Evolutionary conservation across 371 early-diverging fungal genomes (phyloP), one percentile per base, ranked within the genome.

Genomic region (Mucor mucedo): DNA sequence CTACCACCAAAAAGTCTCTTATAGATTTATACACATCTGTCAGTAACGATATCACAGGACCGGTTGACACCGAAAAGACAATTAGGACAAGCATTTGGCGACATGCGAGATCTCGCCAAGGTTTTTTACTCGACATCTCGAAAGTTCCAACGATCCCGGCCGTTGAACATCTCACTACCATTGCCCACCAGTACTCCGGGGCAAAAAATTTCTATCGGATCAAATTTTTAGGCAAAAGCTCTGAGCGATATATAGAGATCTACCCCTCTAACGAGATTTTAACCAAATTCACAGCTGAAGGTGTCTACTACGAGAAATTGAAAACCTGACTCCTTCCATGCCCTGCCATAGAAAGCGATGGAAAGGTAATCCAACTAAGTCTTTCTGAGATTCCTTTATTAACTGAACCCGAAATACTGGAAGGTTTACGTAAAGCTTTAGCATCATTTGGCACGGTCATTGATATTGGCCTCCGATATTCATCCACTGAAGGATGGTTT

Each of bases 121-220:
- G 16, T 53, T 14, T n/a, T n/a, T 38, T 53, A 3, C 39, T 53
- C n/a, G 53, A 53, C 53, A 53, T 53, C 11, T 53, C 53, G 16
- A 53, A 53, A 29, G 3, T 53, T 16, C n/a, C 52, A 3, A 33
- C 13, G 5, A 4, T 53, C 16, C 7, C 53, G 2, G 39, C 9
- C 5, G 38, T 3, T 2, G 16, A 53, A 38, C 53, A 53, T 16
- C n/a, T 53, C 10, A 33, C 5, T 1, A 8, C 5, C 3, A 11
- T 53, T 4, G 38, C 39, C 29, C 5, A 53, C 2, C 11, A 10
- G n/a, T 53, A 33, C n/a, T 5, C 3, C n/a, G 33, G 33, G 8
- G 38, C 39, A 2, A 4, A 13, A 2, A n/a, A 53, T 6, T 53
- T 53, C 33, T 4, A 16, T 4, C 38, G 16, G 2, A 13, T 53